phyloP scores from a whole-genome alignment of 768 basidiomycete species.

The Kwoniella newhampshirensis region DNA sequence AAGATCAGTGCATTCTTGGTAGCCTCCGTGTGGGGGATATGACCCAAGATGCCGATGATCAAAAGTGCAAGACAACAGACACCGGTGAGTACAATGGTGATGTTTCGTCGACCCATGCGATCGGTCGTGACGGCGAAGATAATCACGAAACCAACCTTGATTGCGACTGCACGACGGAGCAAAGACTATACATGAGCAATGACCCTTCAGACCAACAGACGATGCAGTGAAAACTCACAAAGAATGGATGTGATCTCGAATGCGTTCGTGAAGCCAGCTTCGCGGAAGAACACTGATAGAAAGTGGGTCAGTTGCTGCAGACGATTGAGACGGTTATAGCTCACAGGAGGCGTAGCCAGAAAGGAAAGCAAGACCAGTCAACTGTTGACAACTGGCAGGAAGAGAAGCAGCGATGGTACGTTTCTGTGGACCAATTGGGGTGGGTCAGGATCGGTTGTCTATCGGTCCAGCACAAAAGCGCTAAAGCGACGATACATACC shows the following conservation, averaged over 20 bases:
- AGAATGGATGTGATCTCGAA: constrained; percentile 26
- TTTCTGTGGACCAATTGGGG: too few relatives aligned
- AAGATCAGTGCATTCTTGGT: constrained; percentile 14
- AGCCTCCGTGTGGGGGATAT: constrained; percentile 6
- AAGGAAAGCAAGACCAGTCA: constrained; percentile 26
- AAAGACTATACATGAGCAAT: neutral
- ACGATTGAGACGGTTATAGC: neutral
- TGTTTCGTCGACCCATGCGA: constrained; percentile 23
- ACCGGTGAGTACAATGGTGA: constrained; percentile 9
- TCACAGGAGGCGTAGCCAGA: constrained; percentile 19
- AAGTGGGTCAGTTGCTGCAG: neutral
- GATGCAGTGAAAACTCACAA: neutral
- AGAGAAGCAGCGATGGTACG: constrained; percentile 22
- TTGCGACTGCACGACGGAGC: constrained; percentile 7
- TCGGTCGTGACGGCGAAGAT: constrained; percentile 23
- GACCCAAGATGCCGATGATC: constrained; percentile 25
- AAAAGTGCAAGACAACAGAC: constrained; percentile 21
- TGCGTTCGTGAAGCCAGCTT: constrained; percentile 27
- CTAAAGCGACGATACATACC: too few relatives aligned
- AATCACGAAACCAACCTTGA: constrained; percentile 20
- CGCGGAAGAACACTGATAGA: constrained; percentile 22
- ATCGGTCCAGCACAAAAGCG: too few relatives aligned
- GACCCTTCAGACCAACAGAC: too few relatives aligned
- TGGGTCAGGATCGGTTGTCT: too few relatives aligned
- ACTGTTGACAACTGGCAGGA: constrained; percentile 16